Evolutionary conservation across 768 basidiomycete genomes (phyloP), one percentile per base, ranked within the genome.

Genomic region (Dacryopinax spathularia): DNA sequence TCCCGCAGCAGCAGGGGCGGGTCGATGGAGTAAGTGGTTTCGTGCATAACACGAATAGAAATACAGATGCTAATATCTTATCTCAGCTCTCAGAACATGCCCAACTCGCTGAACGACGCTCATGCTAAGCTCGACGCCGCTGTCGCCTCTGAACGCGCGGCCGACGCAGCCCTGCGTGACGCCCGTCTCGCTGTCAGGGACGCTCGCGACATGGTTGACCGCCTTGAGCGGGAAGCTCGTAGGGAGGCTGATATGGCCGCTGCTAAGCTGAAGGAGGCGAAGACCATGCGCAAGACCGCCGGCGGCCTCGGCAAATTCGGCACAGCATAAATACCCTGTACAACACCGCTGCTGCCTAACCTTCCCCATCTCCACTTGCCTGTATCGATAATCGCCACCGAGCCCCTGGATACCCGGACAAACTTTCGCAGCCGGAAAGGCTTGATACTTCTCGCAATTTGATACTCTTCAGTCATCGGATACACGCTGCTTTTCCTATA

Each of bases 141-240:
- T 29, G 48, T 56, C 48, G 48, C 48, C 25, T 56, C 48, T 29
- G 48, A 56, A 29, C 48, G 48, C 25, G 48, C 48, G 48, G 48
- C 48, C 48, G 48, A 56, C 18, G 22, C 48, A 31, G 48, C 48
- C 5, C 48, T 56, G 39, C 39, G 39, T 41, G 39, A 41, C 18
- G 39, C 39, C 39, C 39, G 39, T 22, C 39, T 41, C 18, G 39
- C 39, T 22, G 39, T 41, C 13, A 13, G 25, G 6, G 48, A 56
- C 18, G 48, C 48, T 5, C 48, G 48, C 6, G 48, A 56, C 29
- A 56, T 56, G 48, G 48, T 56, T 13, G 48, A 56, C 48, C 48
- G 48, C 29, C 25, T 56, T 29, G 48, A 56, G 48, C 48, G 48
- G 5, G 48, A 56, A 29, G 48, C 48, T 22, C 12, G 48, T 10